A percentile compares a stretch with the other conserved stretches of the same genome.
Evolutionary conservation across 2,329 filamentous ascomycete genomes (phyloP).

Genomic region (Trichoderma sp.): DNA sequence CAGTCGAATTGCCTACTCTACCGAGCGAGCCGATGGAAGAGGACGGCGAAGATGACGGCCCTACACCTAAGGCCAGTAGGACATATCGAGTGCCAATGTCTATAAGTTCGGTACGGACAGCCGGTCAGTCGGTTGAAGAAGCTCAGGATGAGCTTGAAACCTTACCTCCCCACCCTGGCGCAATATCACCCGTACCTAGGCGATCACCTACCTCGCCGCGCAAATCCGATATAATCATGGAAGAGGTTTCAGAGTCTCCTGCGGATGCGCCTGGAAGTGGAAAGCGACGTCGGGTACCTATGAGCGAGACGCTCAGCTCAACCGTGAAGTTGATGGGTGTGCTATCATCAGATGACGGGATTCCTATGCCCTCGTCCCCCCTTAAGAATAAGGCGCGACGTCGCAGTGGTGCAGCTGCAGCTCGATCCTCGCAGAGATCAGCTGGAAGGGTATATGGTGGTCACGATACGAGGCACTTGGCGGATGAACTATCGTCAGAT

Average conservation of each 20-base stretch:
- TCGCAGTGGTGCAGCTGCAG: conserved; percentile 34
- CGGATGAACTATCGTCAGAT: conserved; percentile 38
- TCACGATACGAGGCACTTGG: conserved; percentile 21
- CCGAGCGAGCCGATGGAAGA: conserved; percentile 30
- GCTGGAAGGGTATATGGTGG: background rate
- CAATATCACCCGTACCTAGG: conserved; percentile 19
- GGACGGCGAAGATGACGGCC: conserved; percentile 22
- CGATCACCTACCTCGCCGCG: conserved; percentile 20
- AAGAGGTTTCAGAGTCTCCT: conserved; percentile 46
- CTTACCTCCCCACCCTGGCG: conserved; percentile 24
- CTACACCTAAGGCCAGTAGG: conserved; percentile 8
- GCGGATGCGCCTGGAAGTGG: conserved; percentile 56
- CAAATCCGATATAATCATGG: conserved; percentile 22
- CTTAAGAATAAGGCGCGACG: conserved; percentile 41
- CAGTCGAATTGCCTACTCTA: conserved; percentile 30
- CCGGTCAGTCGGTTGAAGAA: conserved; percentile 14
- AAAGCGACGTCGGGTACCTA: conserved; percentile 42
- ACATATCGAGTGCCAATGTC: background rate
- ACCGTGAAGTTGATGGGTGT: conserved; percentile 45
- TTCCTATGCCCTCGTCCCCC: conserved; percentile 41
- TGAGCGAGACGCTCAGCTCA: conserved; percentile 38
- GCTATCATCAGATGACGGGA: conserved; percentile 33
- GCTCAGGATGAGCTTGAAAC: conserved; percentile 27
- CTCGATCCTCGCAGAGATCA: conserved; percentile 31
- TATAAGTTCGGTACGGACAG: conserved; percentile 16